Evolutionary conservation across 2,329 filamentous ascomycete genomes (phyloP), one percentile per base, ranked within the genome.

Genomic region (Emydomyces testavorans): DNA sequence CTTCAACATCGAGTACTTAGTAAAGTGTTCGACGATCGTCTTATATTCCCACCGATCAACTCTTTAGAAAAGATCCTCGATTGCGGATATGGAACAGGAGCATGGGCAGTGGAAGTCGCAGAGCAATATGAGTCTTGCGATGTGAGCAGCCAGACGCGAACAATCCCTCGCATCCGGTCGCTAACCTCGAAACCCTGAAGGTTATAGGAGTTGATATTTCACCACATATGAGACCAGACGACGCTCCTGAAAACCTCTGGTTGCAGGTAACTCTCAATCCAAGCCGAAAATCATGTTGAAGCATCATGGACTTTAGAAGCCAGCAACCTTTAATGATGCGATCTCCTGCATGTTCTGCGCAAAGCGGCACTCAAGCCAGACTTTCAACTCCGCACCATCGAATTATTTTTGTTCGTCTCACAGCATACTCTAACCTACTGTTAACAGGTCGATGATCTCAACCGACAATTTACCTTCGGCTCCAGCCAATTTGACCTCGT

Each of bases 401-500:
- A 24, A 24, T 4, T 24, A 4, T n/a, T 42, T 31, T 10, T 8
- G 15, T 11, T 21, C 26, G 3, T 21, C 4, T 23, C 4, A 7
- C 24, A 15, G 18, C 34, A 4, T 32, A 21, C 20, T 6, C 18
- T 32, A 24, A 32, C 40, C 20, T 18, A 7, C 18, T 44, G 18
- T 20, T 31, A 44, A 29, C 53, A 73, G 71, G 73, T 85, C 46
- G 83, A 85, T 57, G 80, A 87, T 58, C 66, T 87, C 35, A 87
- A 87, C 59, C 71, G 73, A 57, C 70, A 73, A 28, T 82, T 83
- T 58, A 83, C 79, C 0, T 89, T 88, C 58, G 68, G 74, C 36
- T 68, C 77, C 44, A 81, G 80, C 60, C 71, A 81, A 48, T 94
- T 93, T 68, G 85, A 94, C 57, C 69, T 94, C 46, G 79, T 94